A percentile compares a stretch with the other conserved stretches of the same genome.
These are phyloP conservation scores for Kodamaea kaohsiungensis DNA, from an alignment of 805 yeast genomes.

Conservation along the genomic window DNA sequence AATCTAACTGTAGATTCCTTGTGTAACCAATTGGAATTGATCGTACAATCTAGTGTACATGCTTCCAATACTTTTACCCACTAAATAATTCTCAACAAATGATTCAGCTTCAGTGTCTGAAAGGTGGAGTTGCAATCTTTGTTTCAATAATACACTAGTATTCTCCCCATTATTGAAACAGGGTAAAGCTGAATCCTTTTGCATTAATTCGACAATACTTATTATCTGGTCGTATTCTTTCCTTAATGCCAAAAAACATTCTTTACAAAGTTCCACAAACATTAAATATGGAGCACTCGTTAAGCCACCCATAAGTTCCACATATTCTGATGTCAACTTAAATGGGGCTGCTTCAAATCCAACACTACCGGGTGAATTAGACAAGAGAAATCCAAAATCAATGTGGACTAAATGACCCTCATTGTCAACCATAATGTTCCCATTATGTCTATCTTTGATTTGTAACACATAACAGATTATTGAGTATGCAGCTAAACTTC, in stretches of 20 bases:
- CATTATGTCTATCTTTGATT: slow-evolving; percentile 95
- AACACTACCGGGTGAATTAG: slow-evolving; percentile 95
- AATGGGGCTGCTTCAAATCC: slow-evolving; percentile 98
- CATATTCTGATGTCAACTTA: slow-evolving; percentile 85
- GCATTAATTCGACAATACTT: slow-evolving; percentile 90
- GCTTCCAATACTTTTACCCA: slow-evolving; percentile 82
- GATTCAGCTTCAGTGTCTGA: slow-evolving; percentile 69
- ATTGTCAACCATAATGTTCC: slow-evolving; percentile 93
- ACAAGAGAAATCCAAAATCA: slow-evolving; percentile 90
- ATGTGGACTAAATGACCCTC: slow-evolving; percentile 95
- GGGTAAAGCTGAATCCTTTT: slow-evolving; percentile 83
- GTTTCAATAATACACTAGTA: slow-evolving; percentile 75
- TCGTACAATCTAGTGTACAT: slow-evolving; percentile 91
- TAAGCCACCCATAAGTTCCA: slow-evolving; percentile 82
- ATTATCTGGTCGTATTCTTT: slow-evolving; percentile 72
- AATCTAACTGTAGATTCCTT: slow-evolving; percentile 80
- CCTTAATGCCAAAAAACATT: slow-evolving; percentile 74
- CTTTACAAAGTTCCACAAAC: slow-evolving; percentile 65
- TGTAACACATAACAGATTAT: slow-evolving; percentile 87
- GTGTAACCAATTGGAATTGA: slow-evolving; percentile 91
- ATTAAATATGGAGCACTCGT: slow-evolving; percentile 59
- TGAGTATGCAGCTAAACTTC: slow-evolving; percentile 88
- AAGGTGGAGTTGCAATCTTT: slow-evolving; percentile 78
- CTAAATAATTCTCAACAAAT: slow-evolving; percentile 75
- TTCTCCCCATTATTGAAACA: slow-evolving; percentile 88